Evolutionary conservation across 2,329 filamentous ascomycete genomes (phyloP), one percentile per base, ranked within the genome.

Genomic region (Penicillium sp.): DNA sequence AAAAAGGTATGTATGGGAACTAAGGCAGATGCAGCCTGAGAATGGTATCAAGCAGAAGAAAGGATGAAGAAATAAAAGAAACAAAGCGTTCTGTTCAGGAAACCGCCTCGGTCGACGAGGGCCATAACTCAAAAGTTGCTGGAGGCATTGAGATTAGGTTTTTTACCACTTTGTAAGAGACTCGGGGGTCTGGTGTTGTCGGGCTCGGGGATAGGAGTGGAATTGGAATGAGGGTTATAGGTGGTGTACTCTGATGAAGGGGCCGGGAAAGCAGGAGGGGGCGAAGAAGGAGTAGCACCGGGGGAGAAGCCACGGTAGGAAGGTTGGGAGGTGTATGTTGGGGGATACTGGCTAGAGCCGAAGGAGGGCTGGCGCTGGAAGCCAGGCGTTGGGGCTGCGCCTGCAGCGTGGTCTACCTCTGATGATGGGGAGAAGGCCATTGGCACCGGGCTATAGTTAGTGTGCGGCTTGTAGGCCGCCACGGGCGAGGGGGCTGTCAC

Each of bases 151-250:
- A 64, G 59, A 7, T 62, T 66, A 10, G 74, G 70, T 51, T 70
- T 70, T 48, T 71, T 68, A 14, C 74, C 74, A 51, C 69, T 72
- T 56, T 74, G 70, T 51, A 76, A 58, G 32, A 76, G 60, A 67
- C 70, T 76, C 9, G 74, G 74, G 34, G 73, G 71, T 57, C 72
- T 65, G 55, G 68, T 65, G 55, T 62, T 53, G 27, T 67, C 63
- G 29, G 60, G 55, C 41, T 65, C 59, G 35, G 47, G 32, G 42
- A 64, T 53, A 14, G 53, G 35, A 49, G 56, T 40, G 35, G 26
- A 5, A 26, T 16, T 32, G 27, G 49, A n/a, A 43, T 57, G 35
- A 55, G 58, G 35, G 51, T 59, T 11, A 26, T 61, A 56, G 16
- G 49, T 40, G 10, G 51, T 40, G 18, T 61, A 61, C 29, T 57